Evolutionary conservation across 1,284 basidiomycete genomes (phyloP), one percentile per base, ranked within the genome.

Genomic region (Melampsora larici-populina): DNA sequence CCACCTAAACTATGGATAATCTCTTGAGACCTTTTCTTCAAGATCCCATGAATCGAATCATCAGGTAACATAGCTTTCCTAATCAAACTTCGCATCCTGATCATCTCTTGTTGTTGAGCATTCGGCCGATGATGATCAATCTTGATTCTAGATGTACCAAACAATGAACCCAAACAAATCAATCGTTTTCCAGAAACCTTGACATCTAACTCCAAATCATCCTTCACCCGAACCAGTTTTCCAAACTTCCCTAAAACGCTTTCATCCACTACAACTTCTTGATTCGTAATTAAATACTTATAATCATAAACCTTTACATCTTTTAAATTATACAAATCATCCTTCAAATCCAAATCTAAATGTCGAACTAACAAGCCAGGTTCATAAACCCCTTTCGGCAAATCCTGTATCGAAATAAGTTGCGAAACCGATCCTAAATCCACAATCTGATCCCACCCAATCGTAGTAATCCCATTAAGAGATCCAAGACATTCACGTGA

Each of bases 361-460:
- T n/a, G n/a, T n/a, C n/a, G n/a, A n/a, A n/a, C n/a, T n/a, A n/a
- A n/a, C n/a, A n/a, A n/a, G n/a, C n/a, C n/a, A 60, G 58, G n/a
- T 26, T 24, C 29, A 29, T 60, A 60, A 26, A 31, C 4, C 11
- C 29, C 58, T 60, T 60, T 24, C 4, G 58, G 58, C 13, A 60
- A 31, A 31, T 60, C 58, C 11, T 26, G 24, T 5, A 60, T 24
- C 9, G 58, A 60, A 7, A 60, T 31, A 0, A 60, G 0, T 1
- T 60, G 3, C 26, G n/a, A 13, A 2, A 60, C 11, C n/a, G 58
- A 60, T 33, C 48, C 33, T 15, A 75, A 26, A 49, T 75, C 40
- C 1, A 75, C 60, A 24, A 75, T 51, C 9, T 75, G 63, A 43
- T 75, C 66, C 73, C 73, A 75, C 60, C 29, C 48, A n/a, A 75